phyloP scores from a whole-genome alignment of 2,329 filamentous ascomycete genomes.

The Fusarium sp. region DNA sequence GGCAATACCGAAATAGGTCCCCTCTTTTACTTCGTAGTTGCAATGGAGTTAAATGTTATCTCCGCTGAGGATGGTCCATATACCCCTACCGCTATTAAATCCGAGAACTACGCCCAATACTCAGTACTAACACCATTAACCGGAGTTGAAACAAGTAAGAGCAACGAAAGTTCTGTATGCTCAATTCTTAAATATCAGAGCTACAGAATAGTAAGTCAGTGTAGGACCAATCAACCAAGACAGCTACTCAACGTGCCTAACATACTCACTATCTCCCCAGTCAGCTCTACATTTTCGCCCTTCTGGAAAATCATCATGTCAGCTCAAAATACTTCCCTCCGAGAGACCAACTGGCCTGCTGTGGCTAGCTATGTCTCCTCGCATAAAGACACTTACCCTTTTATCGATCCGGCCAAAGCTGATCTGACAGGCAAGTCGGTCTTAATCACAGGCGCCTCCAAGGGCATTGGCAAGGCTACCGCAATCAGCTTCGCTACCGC shows the following conservation, averaged over 20 bases:
- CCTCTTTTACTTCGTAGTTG: no score
- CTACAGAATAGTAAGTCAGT: no score
- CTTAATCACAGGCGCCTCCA: constrained; percentile 70
- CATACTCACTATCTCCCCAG: background rate
- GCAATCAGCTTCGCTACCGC: constrained; percentile 69
- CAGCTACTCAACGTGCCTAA: background rate
- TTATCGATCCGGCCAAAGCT: constrained; percentile 61
- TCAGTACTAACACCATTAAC: no score
- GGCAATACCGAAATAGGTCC: no score
- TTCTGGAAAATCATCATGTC: background rate
- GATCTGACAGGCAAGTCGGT: constrained; percentile 57
- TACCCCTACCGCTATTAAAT: no score
- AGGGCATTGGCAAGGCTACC: constrained; percentile 67
- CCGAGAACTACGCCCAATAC: no score
- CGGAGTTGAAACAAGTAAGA: no score
- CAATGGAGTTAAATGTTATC: no score
- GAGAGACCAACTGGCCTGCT: background rate
- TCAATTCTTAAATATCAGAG: no score
- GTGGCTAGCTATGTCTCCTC: background rate
- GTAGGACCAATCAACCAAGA: background rate
- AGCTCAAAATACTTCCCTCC: background rate
- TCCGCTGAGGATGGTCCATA: no score
- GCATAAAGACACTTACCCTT: constrained; percentile 58
- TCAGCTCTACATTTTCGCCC: background rate
- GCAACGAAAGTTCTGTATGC: no score